These are phyloP conservation scores for Vigna hirtella DNA, from an alignment of 306 rosid genomes.

Conservation along the genomic window DNA sequence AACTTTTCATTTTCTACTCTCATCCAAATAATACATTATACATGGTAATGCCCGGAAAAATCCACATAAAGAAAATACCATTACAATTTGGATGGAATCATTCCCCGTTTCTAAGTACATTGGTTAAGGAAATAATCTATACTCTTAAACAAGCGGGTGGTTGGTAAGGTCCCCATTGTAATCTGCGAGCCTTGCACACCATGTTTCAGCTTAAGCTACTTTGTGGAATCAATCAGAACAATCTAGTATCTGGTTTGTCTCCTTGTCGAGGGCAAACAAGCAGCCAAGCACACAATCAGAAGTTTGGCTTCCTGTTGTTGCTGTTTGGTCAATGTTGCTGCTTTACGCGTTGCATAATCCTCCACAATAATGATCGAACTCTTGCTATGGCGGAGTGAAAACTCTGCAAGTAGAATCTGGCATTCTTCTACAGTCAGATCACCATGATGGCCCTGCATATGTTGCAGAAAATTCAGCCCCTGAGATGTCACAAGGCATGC, in stretches of 20 bases:
- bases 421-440: slow-evolving; percentile 76
- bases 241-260: slow-evolving; percentile 14
- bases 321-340: slow-evolving; percentile 42
- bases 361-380: slow-evolving; percentile 67
- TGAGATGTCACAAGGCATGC: background rate
- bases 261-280: slow-evolving; percentile 18
- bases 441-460: slow-evolving; percentile 78
- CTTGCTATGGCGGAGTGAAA: slow-evolving; percentile 79
- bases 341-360: slow-evolving; percentile 73
- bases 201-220: slow-evolving; percentile 29
- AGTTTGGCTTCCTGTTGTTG: slow-evolving; percentile 24
- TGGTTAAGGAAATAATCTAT: slow-evolving; percentile 1
- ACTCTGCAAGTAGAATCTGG: slow-evolving; percentile 85
- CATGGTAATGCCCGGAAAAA: background rate
- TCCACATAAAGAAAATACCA: slow-evolving; percentile 1
- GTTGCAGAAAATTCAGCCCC: background rate
- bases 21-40: background rate
- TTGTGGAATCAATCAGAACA: slow-evolving; percentile 9
- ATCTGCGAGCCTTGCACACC: background rate
- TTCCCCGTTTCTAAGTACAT: background rate
- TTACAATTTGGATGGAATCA: background rate
- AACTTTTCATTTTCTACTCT: background rate
- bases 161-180: slow-evolving; percentile 11
- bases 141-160: slow-evolving; percentile 21
- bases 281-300: background rate